phyloP scores from a whole-genome alignment of 768 basidiomycete species.

The Omphalotus guepiniiformis region DNA sequence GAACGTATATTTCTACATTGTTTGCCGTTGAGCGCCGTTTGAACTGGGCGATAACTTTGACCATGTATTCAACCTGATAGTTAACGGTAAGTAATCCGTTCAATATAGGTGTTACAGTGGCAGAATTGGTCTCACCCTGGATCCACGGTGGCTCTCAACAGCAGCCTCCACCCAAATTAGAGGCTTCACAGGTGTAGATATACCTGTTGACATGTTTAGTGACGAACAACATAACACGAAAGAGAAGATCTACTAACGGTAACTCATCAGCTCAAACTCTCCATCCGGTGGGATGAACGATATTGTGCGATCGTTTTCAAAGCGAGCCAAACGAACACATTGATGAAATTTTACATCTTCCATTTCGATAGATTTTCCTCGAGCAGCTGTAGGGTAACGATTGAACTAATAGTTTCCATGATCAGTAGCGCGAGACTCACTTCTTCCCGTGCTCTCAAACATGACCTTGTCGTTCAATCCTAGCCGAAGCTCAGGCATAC shows the following conservation, averaged over 20 bases:
- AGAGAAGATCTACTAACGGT: neutral
- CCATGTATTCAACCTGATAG: constrained; percentile 87
- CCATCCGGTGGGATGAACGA: constrained; percentile 99
- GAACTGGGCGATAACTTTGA: constrained; percentile 95
- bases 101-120: too few relatives aligned
- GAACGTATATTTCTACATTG: constrained; percentile 98
- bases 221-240: neutral
- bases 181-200: constrained; percentile 94
- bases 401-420: neutral
- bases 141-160: constrained; percentile 90
- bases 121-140: neutral
- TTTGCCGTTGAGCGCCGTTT: constrained; percentile 95
- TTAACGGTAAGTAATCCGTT: neutral
- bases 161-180: constrained; percentile 97
- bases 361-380: constrained; percentile 99
- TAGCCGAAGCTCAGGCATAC: constrained; percentile 97
- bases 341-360: constrained; percentile 99
- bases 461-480: constrained; percentile 99
- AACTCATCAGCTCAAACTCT: constrained; percentile 76
- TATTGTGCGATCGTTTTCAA: constrained; percentile 98
- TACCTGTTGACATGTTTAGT: constrained; percentile 84
- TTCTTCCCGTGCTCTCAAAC: constrained; percentile 96
- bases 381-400: constrained; percentile 51
- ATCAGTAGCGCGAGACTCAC: constrained; percentile 43
- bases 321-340: constrained; percentile 94